A percentile compares a stretch with the other conserved stretches of the same genome.
These are phyloP conservation scores for Botrytis fabae DNA, from an alignment of 2,329 filamentous ascomycete species.

Conservation along the genomic window DNA sequence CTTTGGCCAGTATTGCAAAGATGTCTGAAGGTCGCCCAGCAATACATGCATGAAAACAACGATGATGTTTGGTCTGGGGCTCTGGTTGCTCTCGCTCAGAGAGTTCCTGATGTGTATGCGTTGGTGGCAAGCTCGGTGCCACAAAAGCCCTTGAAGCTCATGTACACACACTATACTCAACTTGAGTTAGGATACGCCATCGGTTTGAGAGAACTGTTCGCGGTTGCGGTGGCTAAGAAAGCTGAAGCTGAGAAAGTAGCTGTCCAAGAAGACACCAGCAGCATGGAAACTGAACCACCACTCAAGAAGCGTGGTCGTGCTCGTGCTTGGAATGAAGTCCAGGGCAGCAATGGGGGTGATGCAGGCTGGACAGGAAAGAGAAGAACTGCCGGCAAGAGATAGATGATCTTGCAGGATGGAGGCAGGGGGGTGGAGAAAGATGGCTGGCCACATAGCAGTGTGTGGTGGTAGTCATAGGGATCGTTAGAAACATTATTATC, in stretches of 20 bases:
- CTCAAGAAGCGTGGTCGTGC: background rate
- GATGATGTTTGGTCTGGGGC: slow-evolving; percentile 3
- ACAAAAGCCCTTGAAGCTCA: fast-evolving
- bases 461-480: background rate
- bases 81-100: background rate
- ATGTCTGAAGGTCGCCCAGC: fast-evolving
- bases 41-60: background rate
- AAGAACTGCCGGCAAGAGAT: background rate
- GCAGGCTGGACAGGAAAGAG: background rate
- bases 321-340: fast-evolving
- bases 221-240: background rate
- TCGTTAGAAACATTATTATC: background rate
- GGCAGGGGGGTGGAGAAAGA: background rate
- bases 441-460: background rate
- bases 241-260: background rate
- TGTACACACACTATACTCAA: background rate
- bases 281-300: background rate
- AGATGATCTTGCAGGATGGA: background rate
- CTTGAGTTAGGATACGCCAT: background rate
- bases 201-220: background rate
- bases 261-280: background rate
- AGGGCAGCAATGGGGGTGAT: background rate
- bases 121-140: background rate
- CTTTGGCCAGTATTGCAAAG: background rate
- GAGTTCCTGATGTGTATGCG: background rate